These are phyloP conservation scores for Apiotrichum domesticum DNA, from an alignment of 1,284 basidiomycete genomes.

Conservation along the genomic window DNA sequence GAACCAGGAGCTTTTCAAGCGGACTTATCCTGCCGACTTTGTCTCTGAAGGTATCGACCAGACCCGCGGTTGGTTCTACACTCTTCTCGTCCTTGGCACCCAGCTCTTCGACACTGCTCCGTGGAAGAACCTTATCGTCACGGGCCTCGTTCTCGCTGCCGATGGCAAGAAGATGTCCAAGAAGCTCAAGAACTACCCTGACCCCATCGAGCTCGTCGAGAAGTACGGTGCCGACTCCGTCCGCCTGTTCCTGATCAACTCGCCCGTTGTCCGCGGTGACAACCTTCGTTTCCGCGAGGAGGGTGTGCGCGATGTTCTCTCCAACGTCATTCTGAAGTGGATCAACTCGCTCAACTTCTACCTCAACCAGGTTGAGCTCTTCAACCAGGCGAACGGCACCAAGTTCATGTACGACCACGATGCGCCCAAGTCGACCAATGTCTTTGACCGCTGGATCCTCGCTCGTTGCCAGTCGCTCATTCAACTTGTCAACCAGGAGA, in stretches of 20 bases:
- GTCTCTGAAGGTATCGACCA: conserved; percentile 96
- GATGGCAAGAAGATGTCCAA: conserved; percentile 99
- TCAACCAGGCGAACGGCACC: conserved; percentile 73
- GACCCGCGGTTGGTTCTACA: conserved; percentile 99
- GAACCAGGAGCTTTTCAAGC: conserved; percentile 66
- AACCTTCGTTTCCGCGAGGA: conserved; percentile 97
- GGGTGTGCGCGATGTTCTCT: conserved; percentile 93
- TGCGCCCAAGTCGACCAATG: conserved; percentile 78
- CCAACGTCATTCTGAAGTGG: conserved; percentile 95
- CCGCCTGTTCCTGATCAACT: conserved; percentile 97
- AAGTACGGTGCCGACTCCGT: conserved; percentile 94
- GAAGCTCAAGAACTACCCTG: conserved; percentile 96
- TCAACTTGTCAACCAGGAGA: conserved; percentile 83
- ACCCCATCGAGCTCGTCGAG: conserved; percentile 85
- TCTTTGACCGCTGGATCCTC: conserved; percentile 98
- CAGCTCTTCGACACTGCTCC: conserved; percentile 90
- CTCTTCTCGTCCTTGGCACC: conserved; percentile 87
- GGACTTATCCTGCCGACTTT: conserved; percentile 93
- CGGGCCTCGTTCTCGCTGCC: conserved; percentile 91
- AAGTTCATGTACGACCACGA: conserved; percentile 85
- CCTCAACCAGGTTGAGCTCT: conserved; percentile 84
- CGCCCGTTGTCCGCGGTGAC: conserved; percentile 95
- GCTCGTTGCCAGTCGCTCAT: conserved; percentile 96
- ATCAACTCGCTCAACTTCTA: conserved; percentile 99
- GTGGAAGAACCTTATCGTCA: conserved; percentile 98